Conservation (phyloP, 2,329 filamentous ascomycete species). For the Pyrenochaeta sp. region DNA sequence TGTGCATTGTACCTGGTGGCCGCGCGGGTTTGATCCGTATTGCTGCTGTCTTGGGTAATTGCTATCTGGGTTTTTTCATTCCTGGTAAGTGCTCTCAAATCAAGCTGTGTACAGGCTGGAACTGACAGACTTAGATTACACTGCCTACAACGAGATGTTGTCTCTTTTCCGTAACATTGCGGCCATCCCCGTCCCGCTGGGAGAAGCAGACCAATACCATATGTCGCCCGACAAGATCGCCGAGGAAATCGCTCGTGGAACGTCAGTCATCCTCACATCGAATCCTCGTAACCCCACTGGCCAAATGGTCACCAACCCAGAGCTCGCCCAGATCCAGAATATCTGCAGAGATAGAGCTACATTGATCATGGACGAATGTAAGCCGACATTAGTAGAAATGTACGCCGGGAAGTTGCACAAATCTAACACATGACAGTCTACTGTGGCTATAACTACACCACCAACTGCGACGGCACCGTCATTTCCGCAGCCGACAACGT, state of each 20-base stretch:
- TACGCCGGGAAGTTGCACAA: too few species aligned
- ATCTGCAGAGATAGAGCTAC: slow-evolving; percentile 90
- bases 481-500: slow-evolving; percentile 91
- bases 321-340: slow-evolving; percentile 89
- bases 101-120: not conserved
- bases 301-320: slow-evolving; percentile 81
- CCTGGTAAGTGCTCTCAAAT: slow-evolving; percentile 55
- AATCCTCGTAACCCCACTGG: slow-evolving; percentile 96
- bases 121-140: slow-evolving; percentile 68
- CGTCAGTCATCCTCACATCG: slow-evolving; percentile 84
- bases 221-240: slow-evolving; percentile 93
- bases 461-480: slow-evolving; percentile 86
- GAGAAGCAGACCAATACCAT: slow-evolving; percentile 86
- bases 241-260: slow-evolving; percentile 84
- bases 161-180: slow-evolving; percentile 83
- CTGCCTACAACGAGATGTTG: slow-evolving; percentile 97
- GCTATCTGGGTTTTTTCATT: slow-evolving; percentile 92
- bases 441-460: slow-evolving; percentile 88
- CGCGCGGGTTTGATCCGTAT: slow-evolving; percentile 93
- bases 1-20: slow-evolving; percentile 93
- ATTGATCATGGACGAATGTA: slow-evolving; percentile 94
- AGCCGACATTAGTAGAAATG: too few species aligned
- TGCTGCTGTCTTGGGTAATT: slow-evolving; percentile 89
- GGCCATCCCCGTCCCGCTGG: slow-evolving; percentile 67
- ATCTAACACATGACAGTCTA: too few species aligned